A percentile compares a stretch with the other conserved stretches of the same genome.
phyloP scores from a whole-genome alignment of 2,329 filamentous ascomycete genomes.

The Neopestalotiopsis clavispora region DNA sequence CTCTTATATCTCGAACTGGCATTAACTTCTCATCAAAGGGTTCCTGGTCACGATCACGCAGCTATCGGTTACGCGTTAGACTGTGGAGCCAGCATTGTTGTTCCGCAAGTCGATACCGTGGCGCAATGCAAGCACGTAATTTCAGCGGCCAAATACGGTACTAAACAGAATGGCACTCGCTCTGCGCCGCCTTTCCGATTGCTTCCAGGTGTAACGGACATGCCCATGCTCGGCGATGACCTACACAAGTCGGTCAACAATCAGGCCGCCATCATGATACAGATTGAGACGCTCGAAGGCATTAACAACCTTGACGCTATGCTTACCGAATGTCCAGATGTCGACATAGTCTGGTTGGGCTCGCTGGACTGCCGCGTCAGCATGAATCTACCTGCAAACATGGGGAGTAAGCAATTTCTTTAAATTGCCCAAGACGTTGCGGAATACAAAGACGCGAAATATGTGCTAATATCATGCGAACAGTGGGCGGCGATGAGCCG shows the following conservation, averaged over 20 bases:
- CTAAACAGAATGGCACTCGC: constrained; percentile 43
- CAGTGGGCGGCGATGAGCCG: constrained; percentile 40
- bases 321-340: constrained; percentile 48
- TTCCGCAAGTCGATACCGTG: constrained; percentile 54
- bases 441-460: neutral
- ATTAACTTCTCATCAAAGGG: constrained; percentile 25
- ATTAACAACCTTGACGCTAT: constrained; percentile 55
- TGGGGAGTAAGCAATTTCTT: constrained; percentile 19
- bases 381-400: constrained; percentile 45
- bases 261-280: constrained; percentile 53
- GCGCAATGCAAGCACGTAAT: constrained; percentile 48
- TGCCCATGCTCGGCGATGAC: constrained; percentile 36
- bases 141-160: constrained; percentile 49
- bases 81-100: constrained; percentile 51
- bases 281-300: constrained; percentile 48
- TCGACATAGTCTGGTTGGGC: constrained; percentile 54
- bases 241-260: constrained; percentile 47
- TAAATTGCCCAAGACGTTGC: neutral
- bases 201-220: constrained; percentile 46
- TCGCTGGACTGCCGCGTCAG: constrained; percentile 47
- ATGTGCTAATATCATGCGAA: neutral
- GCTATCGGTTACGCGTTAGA: constrained; percentile 52
- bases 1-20: neutral
- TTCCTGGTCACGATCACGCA: constrained; percentile 52
- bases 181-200: constrained; percentile 51